A percentile compares a stretch with the other conserved stretches of the same genome.
Conservation (phyloP, 371 early-diverging fungal species). For the Dichotomocladium elegans region DNA sequence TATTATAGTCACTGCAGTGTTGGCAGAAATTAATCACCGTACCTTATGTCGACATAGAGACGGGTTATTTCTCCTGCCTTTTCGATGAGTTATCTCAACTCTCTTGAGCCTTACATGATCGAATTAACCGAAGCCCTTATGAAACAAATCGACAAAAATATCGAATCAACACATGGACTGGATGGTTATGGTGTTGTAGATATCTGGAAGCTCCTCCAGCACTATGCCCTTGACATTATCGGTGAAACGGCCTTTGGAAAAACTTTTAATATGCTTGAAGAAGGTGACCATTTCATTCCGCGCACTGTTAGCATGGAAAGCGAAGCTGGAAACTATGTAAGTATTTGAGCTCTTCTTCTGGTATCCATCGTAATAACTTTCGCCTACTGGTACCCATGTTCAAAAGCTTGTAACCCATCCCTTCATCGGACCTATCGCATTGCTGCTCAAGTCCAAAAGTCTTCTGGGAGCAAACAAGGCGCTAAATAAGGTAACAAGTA, state of each 20-base stretch:
- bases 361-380: too few relatives aligned
- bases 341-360: not conserved
- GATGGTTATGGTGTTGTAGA: constrained; percentile 22
- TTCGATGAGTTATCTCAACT: constrained; percentile 32
- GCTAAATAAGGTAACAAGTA: not conserved
- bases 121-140: constrained; percentile 14
- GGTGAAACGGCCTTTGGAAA: constrained; percentile 35
- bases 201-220: constrained; percentile 30
- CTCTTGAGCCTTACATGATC: constrained; percentile 33
- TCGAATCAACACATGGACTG: constrained; percentile 2
- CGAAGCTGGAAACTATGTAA: constrained; percentile 3
- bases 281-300: constrained; percentile 32
- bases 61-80: constrained; percentile 46
- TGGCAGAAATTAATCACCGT: not conserved
- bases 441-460: not conserved
- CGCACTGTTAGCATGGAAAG: constrained; percentile 3
- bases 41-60: constrained; percentile 14
- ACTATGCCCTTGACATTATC: constrained; percentile 44
- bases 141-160: constrained; percentile 12
- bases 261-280: constrained; percentile 43
- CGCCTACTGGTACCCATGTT: too few relatives aligned
- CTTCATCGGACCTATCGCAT: not conserved
- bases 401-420: constrained; percentile 6
- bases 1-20: too few relatives aligned
- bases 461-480: not conserved